phyloP scores from a whole-genome alignment of 768 basidiomycete species.

The Mycena olivaceomarginata region DNA sequence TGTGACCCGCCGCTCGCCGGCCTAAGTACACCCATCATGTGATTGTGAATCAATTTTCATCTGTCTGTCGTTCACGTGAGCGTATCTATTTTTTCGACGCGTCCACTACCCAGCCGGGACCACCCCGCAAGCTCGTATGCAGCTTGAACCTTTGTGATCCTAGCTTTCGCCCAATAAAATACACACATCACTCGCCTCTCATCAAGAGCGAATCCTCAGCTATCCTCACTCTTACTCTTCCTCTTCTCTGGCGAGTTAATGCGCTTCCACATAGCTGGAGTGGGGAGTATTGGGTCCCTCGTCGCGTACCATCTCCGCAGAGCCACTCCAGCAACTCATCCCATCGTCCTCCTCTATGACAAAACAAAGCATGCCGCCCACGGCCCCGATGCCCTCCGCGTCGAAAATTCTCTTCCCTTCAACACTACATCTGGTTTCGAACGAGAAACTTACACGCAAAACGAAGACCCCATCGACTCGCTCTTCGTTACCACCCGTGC shows the following conservation, averaged over 20 bases:
- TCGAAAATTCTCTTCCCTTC: constrained; percentile 71
- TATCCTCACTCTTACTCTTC: too few species aligned
- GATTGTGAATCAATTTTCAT: not conserved
- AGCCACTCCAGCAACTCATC: constrained; percentile 67
- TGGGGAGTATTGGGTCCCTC: constrained; percentile 90
- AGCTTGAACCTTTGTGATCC: not conserved
- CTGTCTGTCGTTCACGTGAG: too few species aligned
- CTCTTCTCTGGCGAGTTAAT: constrained; percentile 56
- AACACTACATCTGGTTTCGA: constrained; percentile 65
- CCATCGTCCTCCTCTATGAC: constrained; percentile 84
- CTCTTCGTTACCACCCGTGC: constrained; percentile 92
- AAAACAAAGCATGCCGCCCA: constrained; percentile 59
- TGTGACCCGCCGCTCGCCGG: too few species aligned
- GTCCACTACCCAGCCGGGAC: too few species aligned
- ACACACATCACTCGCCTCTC: too few species aligned
- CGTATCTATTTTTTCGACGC: too few species aligned
- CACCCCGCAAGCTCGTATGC: not conserved
- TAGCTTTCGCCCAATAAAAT: too few species aligned
- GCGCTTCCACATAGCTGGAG: constrained; percentile 86
- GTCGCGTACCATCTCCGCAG: constrained; percentile 87
- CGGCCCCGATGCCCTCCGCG: constrained; percentile 60
- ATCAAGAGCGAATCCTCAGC: too few species aligned
- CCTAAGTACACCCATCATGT: too few species aligned
- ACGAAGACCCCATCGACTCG: constrained; percentile 73
- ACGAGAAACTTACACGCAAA: constrained; percentile 67